Percentiles rank a stretch among this genome's conserved stretches.
Conservation (phyloP, 352 stramenopile species). For the Lagenidium sp. region DNA sequence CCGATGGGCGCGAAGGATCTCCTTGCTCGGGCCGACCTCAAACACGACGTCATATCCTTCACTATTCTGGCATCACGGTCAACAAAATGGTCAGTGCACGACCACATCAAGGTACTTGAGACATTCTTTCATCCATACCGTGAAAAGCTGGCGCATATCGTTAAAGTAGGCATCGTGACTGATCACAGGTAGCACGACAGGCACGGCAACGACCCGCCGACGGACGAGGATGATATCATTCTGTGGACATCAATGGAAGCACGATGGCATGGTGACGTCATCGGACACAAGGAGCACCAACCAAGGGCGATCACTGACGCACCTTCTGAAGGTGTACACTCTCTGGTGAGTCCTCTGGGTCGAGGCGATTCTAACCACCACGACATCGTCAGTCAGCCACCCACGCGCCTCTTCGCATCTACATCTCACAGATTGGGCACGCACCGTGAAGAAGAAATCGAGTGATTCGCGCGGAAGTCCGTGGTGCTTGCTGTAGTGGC, state of each 20-base stretch:
- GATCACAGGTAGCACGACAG: constrained; percentile 31
- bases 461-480: constrained; percentile 94
- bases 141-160: constrained; percentile 64
- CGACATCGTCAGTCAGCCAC: not conserved
- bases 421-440: not conserved
- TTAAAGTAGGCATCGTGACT: constrained; percentile 70
- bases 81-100: not conserved
- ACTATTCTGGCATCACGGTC: not conserved
- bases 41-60: constrained; percentile 69
- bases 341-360: constrained; percentile 78
- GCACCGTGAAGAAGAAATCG: constrained; percentile 97
- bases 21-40: constrained; percentile 52
- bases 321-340: constrained; percentile 82
- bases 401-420: not conserved
- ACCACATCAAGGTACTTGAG: too few relatives aligned
- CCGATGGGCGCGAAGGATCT: constrained; percentile 55
- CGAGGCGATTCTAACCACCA: constrained; percentile 45
- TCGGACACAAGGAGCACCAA: not conserved
- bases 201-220: constrained; percentile 27
- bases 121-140: constrained; percentile 18
- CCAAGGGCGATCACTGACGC: not conserved
- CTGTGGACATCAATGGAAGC: constrained; percentile 16
- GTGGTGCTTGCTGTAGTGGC: constrained; percentile 99
- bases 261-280: constrained; percentile 2
- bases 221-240: constrained; percentile 84